These are phyloP conservation scores for Leucocoprinus sp. DNA, from an alignment of 768 basidiomycete genomes.

Conservation along the genomic window DNA sequence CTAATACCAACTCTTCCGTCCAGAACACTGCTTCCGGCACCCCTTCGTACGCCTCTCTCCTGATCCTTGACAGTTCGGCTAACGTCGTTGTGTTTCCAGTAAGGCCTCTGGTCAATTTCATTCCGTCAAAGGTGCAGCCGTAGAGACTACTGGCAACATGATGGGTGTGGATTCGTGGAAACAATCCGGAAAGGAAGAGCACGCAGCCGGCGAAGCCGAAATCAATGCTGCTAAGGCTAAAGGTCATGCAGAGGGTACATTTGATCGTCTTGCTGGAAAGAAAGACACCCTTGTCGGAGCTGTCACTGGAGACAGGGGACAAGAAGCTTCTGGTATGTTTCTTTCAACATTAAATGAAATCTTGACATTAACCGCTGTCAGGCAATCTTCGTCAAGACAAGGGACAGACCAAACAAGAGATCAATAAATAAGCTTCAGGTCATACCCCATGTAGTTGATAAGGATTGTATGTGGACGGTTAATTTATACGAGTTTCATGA, in stretches of 20 bases:
- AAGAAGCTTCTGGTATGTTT: conserved; percentile 33
- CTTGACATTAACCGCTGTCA: not conserved
- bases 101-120: conserved; percentile 14
- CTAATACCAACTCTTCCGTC: conserved; percentile 12
- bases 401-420: conserved; percentile 36
- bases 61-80: not conserved
- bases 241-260: conserved; percentile 40
- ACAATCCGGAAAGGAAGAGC: conserved; percentile 43
- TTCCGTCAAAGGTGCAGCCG: conserved; percentile 23
- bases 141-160: conserved; percentile 35
- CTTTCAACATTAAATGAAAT: no score
- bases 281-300: conserved; percentile 44
- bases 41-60: conserved; percentile 20
- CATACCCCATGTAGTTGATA: no score
- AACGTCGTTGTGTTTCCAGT: not conserved
- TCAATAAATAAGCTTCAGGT: conserved; percentile 29
- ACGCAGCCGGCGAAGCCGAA: conserved; percentile 42
- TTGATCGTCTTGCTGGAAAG: conserved; percentile 37
- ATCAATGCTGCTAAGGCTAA: conserved; percentile 41
- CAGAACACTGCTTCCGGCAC: conserved; percentile 22
- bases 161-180: conserved; percentile 40
- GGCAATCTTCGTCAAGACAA: conserved; percentile 17
- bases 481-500: no score
- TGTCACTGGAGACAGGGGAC: conserved; percentile 38
- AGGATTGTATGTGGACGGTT: no score